phyloP scores from a whole-genome alignment of 139 green algal species.

The Spirogloea muscicola region DNA sequence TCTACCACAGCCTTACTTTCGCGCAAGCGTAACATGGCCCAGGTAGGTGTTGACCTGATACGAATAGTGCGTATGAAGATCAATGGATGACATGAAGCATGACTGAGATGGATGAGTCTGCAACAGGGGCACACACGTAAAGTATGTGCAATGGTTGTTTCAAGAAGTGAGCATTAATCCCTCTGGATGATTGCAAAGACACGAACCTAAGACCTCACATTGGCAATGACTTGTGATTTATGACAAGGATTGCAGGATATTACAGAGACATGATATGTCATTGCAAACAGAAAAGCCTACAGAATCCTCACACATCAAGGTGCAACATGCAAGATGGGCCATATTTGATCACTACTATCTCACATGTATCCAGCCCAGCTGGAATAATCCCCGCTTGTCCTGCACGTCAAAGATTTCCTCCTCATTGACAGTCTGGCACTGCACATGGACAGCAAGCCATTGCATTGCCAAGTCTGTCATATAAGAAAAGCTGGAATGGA shows the following conservation, averaged over 20 bases:
- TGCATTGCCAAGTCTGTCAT: not conserved
- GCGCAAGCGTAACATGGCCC: not conserved
- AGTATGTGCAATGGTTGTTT: constrained; percentile 85
- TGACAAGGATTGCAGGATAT: constrained; percentile 71
- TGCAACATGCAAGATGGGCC: too few relatives aligned
- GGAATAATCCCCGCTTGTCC: constrained; percentile 63
- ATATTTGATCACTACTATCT: too few relatives aligned
- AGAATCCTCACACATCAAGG: too few relatives aligned
- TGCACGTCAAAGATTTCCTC: constrained; percentile 84
- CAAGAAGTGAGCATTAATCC: constrained; percentile 89
- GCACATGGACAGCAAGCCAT: not conserved
- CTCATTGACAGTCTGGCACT: constrained; percentile 68
- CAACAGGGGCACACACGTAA: constrained; percentile 7
- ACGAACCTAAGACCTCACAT: too few relatives aligned
- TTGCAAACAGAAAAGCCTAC: not conserved
- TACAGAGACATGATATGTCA: not conserved
- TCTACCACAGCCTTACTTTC: not conserved
- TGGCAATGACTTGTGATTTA: too few relatives aligned
- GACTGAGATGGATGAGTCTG: constrained; percentile 94
- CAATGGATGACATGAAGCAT: constrained; percentile 93
- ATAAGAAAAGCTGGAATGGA: not conserved
- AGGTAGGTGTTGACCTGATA: constrained; percentile 51
- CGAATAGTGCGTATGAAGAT: constrained; percentile 81
- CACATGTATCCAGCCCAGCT: constrained; percentile 84
- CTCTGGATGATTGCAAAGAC: constrained; percentile 84